Evolutionary conservation across 805 yeast genomes (phyloP).

Genomic region (Teunomyces kruisii): DNA sequence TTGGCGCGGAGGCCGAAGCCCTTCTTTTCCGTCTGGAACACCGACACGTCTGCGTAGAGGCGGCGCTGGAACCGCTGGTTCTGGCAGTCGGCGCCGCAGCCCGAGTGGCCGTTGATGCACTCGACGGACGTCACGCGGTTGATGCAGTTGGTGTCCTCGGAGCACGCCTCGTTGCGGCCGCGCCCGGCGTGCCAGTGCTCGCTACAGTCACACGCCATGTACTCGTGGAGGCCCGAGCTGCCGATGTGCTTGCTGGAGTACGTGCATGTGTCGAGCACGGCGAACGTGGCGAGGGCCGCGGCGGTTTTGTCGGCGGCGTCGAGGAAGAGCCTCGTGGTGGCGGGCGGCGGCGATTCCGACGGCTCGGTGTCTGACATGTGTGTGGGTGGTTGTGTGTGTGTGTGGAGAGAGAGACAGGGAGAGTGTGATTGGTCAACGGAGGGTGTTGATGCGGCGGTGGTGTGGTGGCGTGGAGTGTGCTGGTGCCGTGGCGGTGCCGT

Average conservation of each 20-base stretch:
- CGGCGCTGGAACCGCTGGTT: conserved; percentile 85
- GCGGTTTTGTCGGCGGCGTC: conserved; percentile 58
- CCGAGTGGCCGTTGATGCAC: conserved; percentile 68
- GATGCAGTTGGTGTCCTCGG: conserved; percentile 83
- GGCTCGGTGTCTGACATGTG: background rate
- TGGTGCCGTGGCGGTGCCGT: too few species aligned
- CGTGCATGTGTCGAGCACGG: conserved; percentile 54
- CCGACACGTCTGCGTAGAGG: conserved; percentile 73
- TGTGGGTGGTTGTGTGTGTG: background rate
- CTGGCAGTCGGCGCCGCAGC: conserved; percentile 76
- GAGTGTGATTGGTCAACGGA: too few species aligned
- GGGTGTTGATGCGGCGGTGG: too few species aligned
- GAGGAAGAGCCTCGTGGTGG: conserved; percentile 15
- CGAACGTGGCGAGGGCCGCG: conserved; percentile 66
- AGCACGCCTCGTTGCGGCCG: conserved; percentile 65
- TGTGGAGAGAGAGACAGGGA: too few species aligned
- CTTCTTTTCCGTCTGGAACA: conserved; percentile 78
- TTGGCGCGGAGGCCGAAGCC: conserved; percentile 89
- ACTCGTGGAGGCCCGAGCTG: conserved; percentile 70
- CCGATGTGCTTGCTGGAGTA: conserved; percentile 67
- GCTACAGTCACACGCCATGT: conserved; percentile 88
- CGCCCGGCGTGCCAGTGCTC: conserved; percentile 46
- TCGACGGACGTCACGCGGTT: conserved; percentile 90
- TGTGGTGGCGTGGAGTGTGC: too few species aligned
- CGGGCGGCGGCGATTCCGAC: background rate